These are phyloP conservation scores for Drosera capensis DNA, from an alignment of 148 eudicot genomes.

Conservation along the genomic window DNA sequence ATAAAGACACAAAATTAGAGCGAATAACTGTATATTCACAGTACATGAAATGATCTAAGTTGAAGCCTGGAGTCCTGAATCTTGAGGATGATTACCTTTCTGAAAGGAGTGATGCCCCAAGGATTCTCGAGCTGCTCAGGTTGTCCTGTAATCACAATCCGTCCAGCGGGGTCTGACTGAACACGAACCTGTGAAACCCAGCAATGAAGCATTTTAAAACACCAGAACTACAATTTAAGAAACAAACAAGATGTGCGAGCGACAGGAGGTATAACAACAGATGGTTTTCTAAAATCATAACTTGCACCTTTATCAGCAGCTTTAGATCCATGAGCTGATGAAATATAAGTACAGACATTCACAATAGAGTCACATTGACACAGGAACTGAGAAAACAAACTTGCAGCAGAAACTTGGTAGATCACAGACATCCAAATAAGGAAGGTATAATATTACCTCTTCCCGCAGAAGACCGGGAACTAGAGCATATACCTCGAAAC, in stretches of 20 bases:
- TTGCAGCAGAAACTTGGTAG: not conserved
- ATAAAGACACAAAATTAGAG: not conserved
- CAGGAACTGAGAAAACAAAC: no score
- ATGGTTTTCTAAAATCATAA: no score
- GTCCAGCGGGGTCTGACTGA: conserved; percentile 90
- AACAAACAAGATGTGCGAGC: no score
- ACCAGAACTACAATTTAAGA: not conserved
- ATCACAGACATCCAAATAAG: not conserved
- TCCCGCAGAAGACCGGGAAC: conserved; percentile 89
- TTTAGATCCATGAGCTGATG: no score
- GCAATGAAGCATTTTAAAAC: not conserved
- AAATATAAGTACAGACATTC: no score
- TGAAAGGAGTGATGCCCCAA: conserved; percentile 85
- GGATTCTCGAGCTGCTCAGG: conserved; percentile 93
- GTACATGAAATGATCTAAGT: no score
- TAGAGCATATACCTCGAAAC: conserved; percentile 83
- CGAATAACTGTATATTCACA: no score
- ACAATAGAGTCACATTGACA: not conserved
- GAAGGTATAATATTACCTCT: conserved; percentile 35
- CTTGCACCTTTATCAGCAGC: no score
- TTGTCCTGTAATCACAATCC: conserved; percentile 79
- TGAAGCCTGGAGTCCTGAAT: no score
- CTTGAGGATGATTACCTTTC: conserved; percentile 73
- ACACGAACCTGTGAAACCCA: conserved; percentile 55
- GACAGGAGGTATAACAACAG: no score